Evolutionary conservation across 352 stramenopile genomes (phyloP), one percentile per base, ranked within the genome.

Genomic region (Pythium oligandrum): DNA sequence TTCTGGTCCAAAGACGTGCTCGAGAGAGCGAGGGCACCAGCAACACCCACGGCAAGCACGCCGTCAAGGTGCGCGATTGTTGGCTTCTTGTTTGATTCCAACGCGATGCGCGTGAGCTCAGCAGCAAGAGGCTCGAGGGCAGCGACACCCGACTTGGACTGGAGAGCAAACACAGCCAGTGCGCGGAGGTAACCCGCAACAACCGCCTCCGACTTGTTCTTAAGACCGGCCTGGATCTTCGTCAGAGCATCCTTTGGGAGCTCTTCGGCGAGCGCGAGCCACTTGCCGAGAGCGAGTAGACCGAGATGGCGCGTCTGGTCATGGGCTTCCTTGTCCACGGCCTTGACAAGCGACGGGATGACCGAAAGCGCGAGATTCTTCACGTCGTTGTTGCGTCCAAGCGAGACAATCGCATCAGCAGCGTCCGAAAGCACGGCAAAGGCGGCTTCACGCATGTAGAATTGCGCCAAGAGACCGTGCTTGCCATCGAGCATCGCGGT

Each of bases 381-480:
- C 38, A 73, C 64, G 4, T 83, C 59, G 3, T 70, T 68, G 0
- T 51, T 54, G 11, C 38, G 64, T 3, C 53, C 52, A 2, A 76
- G 43, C 33, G 60, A 44, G 3, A 30, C 30, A 0, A 63, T 57
- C 1, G 61, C 51, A n/a, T 86, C 75, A 0, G 71, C 75, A 1
- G 83, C 68, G n/a, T 88, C 62, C 4, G 67, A 71, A 1, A 95
- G 62, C 45, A 86, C 78, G n/a, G 64, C 65, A 35, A 81, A 93
- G 35, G 68, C 75, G 3, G 78, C 78, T 50, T 93, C 79, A 38
- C 85, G 81, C 66, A 89, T 80, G 61, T 93, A 95, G 43, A 93
- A 95, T 59, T 95, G 85, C n/a, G 85, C 85, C 35, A 95, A 61
- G 36, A 95, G 71, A 33, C 85, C 85, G 47, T 90, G 75, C 48